Evolutionary conservation across 768 basidiomycete species (phyloP).

Genomic region (Suillus plorans): DNA sequence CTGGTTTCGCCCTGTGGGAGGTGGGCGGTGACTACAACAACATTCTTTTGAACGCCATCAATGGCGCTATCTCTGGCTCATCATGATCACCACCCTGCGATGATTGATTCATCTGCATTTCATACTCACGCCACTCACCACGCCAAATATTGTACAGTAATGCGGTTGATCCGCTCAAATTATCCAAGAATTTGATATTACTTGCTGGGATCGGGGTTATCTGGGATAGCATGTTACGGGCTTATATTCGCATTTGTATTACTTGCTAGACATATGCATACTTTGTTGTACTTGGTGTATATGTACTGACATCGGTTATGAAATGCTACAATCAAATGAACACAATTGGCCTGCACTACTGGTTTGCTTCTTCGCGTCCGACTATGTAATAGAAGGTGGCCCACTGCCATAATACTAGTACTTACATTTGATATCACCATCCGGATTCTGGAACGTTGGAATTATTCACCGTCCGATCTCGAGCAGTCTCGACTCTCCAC

Average conservation of each 20-base stretch:
- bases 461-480: too few species aligned
- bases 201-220: not conserved
- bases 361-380: too few species aligned
- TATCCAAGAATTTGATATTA: not conserved
- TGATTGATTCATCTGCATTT: conserved; percentile 7
- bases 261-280: not conserved
- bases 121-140: not conserved
- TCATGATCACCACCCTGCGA: conserved; percentile 8
- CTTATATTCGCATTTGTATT: conserved; percentile 1
- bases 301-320: not conserved
- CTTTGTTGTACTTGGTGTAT: conserved; percentile 1
- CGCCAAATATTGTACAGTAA: not conserved
- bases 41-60: conserved; percentile 35
- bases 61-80: conserved; percentile 20
- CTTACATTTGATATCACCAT: too few species aligned
- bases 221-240: not conserved
- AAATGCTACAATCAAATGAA: not conserved
- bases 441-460: too few species aligned
- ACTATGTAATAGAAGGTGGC: too few species aligned
- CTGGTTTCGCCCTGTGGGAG: conserved; percentile 48
- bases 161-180: conserved; percentile 4
- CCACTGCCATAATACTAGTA: too few species aligned
- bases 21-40: conserved; percentile 41
- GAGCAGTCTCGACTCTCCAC: too few species aligned
- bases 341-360: too few species aligned